Conservation (phyloP, 352 stramenopile genomes). For the Globisporangium lucens region DNA sequence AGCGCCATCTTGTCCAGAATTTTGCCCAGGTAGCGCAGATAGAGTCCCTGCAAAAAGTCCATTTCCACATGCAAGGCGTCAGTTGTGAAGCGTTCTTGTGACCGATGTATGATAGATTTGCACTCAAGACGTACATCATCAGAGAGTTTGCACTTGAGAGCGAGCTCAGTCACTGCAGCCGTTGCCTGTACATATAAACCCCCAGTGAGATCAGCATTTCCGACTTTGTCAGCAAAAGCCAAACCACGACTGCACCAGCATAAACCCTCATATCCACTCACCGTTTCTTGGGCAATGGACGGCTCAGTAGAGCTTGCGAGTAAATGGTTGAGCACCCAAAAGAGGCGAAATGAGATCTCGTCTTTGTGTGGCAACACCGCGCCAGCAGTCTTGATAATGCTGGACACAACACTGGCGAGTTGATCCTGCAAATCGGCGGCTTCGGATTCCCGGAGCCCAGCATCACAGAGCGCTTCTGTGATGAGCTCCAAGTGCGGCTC, state of each 20-base stretch:
- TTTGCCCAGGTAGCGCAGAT: conserved; percentile 45
- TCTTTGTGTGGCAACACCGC: conserved; percentile 38
- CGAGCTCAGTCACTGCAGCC: conserved; percentile 32
- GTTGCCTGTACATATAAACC: conserved; percentile 34
- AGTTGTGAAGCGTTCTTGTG: not conserved
- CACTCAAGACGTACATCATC: conserved; percentile 36
- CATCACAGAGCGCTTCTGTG: conserved; percentile 67
- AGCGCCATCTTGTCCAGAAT: conserved; percentile 55
- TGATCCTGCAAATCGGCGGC: conserved; percentile 67
- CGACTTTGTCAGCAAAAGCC: too few relatives aligned
- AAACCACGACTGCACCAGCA: too few relatives aligned
- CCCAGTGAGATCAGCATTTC: not conserved
- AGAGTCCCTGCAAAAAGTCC: conserved; percentile 40
- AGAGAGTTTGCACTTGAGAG: conserved; percentile 23
- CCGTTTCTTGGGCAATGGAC: conserved; percentile 53
- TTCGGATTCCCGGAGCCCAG: conserved; percentile 69
- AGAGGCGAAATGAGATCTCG: conserved; percentile 64
- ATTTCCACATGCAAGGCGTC: not conserved
- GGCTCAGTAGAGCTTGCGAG: conserved; percentile 50
- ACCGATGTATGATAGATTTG: not conserved
- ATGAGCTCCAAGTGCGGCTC: conserved; percentile 63
- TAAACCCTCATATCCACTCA: conserved; percentile 13
- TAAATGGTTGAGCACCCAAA: conserved; percentile 80
- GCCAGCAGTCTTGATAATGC: conserved; percentile 54
- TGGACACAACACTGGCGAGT: conserved; percentile 54